Evolutionary conservation across 2,329 filamentous ascomycete species (phyloP).

Genomic region (Xylariaceae sp.): DNA sequence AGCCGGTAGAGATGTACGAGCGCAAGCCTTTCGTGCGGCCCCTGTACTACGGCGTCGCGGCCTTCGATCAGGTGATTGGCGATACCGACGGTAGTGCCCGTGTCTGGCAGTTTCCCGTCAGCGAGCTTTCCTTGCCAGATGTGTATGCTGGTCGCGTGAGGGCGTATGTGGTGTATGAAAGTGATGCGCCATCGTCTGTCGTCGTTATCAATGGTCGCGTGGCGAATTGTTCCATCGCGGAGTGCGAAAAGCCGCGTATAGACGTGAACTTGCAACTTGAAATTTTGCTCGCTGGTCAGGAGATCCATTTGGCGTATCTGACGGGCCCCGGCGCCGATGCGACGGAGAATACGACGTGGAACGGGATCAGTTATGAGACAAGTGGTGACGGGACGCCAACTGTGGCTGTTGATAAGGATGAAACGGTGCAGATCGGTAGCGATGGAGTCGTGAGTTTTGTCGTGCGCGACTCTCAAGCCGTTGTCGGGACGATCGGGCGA

Average conservation of each 20-base stretch:
- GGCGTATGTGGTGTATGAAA: constrained; percentile 42
- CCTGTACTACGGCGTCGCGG: constrained; percentile 47
- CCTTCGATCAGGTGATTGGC: constrained; percentile 45
- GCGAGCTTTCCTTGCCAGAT: constrained; percentile 25
- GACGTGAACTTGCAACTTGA: constrained; percentile 39
- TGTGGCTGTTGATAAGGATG: constrained; percentile 29
- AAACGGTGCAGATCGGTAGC: constrained; percentile 30
- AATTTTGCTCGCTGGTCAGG: constrained; percentile 34
- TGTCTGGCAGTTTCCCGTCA: constrained; percentile 34
- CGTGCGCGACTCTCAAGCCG: constrained; percentile 42
- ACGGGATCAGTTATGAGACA: constrained; percentile 42
- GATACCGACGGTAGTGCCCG: constrained; percentile 37
- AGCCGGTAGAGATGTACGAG: constrained; percentile 38
- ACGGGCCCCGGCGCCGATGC: constrained; percentile 42
- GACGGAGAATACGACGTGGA: constrained; percentile 40
- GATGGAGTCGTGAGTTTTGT: constrained; percentile 33
- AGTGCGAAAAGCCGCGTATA: constrained; percentile 34
- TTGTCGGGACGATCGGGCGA: constrained; percentile 40
- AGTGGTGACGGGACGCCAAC: constrained; percentile 38
- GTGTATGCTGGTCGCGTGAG: constrained; percentile 39
- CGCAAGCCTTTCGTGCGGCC: constrained; percentile 41
- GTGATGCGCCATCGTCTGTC: constrained; percentile 37
- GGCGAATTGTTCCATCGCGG: constrained; percentile 37
- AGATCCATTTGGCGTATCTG: constrained; percentile 43
- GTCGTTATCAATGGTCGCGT: constrained; percentile 43